Evolutionary conservation across 163 green algal species (phyloP), one percentile per base, ranked within the genome.

Genomic region (Trebouxiophyceae sp.): DNA sequence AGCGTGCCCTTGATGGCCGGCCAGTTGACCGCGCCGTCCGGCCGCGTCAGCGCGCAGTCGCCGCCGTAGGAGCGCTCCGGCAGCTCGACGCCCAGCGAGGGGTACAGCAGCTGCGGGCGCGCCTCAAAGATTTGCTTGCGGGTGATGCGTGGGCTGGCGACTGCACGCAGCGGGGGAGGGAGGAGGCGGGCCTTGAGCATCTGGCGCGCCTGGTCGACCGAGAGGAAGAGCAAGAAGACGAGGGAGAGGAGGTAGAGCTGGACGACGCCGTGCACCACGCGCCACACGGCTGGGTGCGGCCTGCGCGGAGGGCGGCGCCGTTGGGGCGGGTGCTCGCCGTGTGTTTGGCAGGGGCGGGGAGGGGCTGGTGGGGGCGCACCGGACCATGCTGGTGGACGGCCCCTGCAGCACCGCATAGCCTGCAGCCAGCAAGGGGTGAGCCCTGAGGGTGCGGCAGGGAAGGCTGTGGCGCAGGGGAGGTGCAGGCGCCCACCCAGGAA

Each of bases 281-380:
- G 67, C 91, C 91, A 97, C 1, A 97, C 68, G 16, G 79, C 82
- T 0, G 91, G 91, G 76, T 97, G 91, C 2, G 91, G 91, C 5
- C 39, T 50, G 39, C 39, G 19, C 12, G 12, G 39, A 50, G 19
- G 39, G n/a, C n/a, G n/a, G n/a, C n/a, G n/a, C n/a, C n/a, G n/a
- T n/a, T n/a, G n/a, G n/a, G n/a, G n/a, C n/a, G n/a, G n/a, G n/a
- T n/a, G n/a, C n/a, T n/a, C n/a, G n/a, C n/a, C n/a, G n/a, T n/a
- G n/a, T n/a, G n/a, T n/a, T n/a, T n/a, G n/a, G n/a, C n/a, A n/a
- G n/a, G n/a, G n/a, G n/a, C n/a, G n/a, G n/a, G n/a, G n/a, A n/a
- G n/a, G n/a, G n/a, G n/a, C n/a, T n/a, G n/a, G n/a, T n/a, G n/a
- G n/a, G n/a, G n/a, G 12, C 39, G 12, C 39, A 50, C 39, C 91